Base-by-base conservation (phyloP, 108 stramenopile species). In the Pseudonitzschia delicatissima region DNA sequence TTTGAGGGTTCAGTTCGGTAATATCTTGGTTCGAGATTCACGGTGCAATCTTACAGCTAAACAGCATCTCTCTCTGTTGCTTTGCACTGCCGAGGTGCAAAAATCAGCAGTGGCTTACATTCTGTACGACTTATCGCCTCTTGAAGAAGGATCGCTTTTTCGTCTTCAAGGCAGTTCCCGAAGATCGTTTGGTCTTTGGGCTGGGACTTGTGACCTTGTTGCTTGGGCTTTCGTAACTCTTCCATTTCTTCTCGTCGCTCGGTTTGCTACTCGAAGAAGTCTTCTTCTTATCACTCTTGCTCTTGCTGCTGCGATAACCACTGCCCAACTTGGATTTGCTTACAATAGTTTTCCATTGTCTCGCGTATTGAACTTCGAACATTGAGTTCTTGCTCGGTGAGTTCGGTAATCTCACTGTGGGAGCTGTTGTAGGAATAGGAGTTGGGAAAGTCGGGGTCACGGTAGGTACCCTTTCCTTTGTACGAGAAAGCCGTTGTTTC, bases 311-410 rank as follows among this genome's bases (percentile, higher is more conserved):
- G 28, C 37, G 37, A 40, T 61, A 27, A n/a, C n/a, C n/a, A n/a
- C n/a, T n/a, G 6, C 62, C 31, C 40, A 55, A 44, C 36, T 64
- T 63, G 13, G 62, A 64, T 32, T 57, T 71, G 37, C 55, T 51
- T 1, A 71, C 62, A 18, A 71, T 44, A n/a, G 0, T 45, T 55
- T 57, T 71, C 70, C 70, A 71, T 71, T 20, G 70, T 71, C 39
- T 71, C 70, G 7, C 70, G 62, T 63, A 71, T 71, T 27, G 70
- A 63, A 23, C 70, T 71, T 25, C 70, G 49, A 12, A 71, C 70
- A n/a, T 64, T 47, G 18, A 71, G 63, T 17, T 63, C 53, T 44
- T 39, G 62, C 21, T 71, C 70, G 32, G 62, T 50, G 29, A 20
- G 28, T 1, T 47, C 47, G 13, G 51, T 57, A 5, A 62, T 55